phyloP scores from a whole-genome alignment of 2,329 filamentous ascomycete genomes.

The Penicillium sp. region DNA sequence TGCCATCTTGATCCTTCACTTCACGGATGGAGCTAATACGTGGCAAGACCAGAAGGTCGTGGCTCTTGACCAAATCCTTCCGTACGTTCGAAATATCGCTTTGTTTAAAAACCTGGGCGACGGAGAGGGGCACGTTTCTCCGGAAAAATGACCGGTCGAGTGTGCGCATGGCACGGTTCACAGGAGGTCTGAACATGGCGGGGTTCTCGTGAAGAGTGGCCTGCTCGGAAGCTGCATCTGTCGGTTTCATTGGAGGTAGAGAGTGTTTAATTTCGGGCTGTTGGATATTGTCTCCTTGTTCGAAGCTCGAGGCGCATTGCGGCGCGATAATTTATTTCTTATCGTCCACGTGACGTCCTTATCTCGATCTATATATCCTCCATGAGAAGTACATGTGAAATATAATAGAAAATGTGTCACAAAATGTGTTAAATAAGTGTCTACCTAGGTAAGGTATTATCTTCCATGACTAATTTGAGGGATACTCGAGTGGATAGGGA shows the following conservation, averaged over 20 bases:
- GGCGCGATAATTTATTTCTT: constrained; percentile 18
- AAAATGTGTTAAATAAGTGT: neutral
- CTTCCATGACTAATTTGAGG: neutral
- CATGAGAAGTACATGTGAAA: neutral
- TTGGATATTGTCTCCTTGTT: neutral
- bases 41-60: constrained; percentile 64
- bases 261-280: neutral
- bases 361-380: neutral
- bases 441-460: neutral
- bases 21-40: constrained; percentile 60
- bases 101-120: constrained; percentile 72
- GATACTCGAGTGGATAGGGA: fast-evolving
- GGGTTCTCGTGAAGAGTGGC: constrained; percentile 25
- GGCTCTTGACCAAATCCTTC: constrained; percentile 61
- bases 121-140: constrained; percentile 71
- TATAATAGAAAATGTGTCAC: too few species aligned
- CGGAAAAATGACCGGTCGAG: constrained; percentile 83
- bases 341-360: constrained; percentile 22
- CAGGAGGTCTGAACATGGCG: constrained; percentile 71
- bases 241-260: constrained; percentile 21
- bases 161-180: constrained; percentile 73
- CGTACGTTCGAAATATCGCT: constrained; percentile 72
- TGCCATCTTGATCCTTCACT: constrained; percentile 54
- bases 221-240: constrained; percentile 12
- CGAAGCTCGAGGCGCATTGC: constrained; percentile 10